A percentile compares a stretch with the other conserved stretches of the same genome.
These are phyloP conservation scores for Avena atlantica DNA, from an alignment of 176 grass and related monocot species.

Conservation along the genomic window DNA sequence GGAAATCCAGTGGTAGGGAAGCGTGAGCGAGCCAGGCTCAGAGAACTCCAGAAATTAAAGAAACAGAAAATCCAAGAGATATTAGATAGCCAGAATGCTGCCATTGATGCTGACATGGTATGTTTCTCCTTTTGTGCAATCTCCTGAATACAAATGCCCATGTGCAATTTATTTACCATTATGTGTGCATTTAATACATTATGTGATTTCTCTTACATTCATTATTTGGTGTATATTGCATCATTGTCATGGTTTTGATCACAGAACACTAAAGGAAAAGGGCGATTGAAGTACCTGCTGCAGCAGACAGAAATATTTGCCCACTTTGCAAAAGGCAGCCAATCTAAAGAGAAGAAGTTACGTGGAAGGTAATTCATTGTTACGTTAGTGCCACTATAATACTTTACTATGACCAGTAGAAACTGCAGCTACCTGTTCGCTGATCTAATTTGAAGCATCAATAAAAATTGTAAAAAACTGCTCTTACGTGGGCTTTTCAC, in stretches of 20 bases:
- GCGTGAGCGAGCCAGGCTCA: slow-evolving; percentile 74
- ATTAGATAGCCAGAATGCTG: slow-evolving; percentile 77
- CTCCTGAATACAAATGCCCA: not conserved
- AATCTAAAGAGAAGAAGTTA: slow-evolving; percentile 75
- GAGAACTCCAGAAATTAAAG: slow-evolving; percentile 75
- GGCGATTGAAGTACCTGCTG: slow-evolving; percentile 84
- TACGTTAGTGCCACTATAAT: slow-evolving; percentile 17
- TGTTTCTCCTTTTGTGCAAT: slow-evolving; percentile 5
- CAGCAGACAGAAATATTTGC: slow-evolving; percentile 97
- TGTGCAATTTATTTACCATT: not conserved
- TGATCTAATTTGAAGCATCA: slow-evolving; percentile 8
- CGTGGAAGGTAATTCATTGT: slow-evolving; percentile 60
- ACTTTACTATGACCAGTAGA: slow-evolving; percentile 13
- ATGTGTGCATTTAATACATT: not conserved
- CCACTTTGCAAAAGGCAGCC: slow-evolving; percentile 84
- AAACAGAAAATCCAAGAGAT: slow-evolving; percentile 88
- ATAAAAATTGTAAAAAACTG: not conserved
- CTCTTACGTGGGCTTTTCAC: not conserved
- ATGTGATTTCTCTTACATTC: not conserved
- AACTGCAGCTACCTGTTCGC: not conserved
- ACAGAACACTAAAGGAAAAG: slow-evolving; percentile 93
- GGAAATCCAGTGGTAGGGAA: slow-evolving; percentile 61
- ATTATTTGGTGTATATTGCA: not conserved
- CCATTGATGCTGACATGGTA: slow-evolving; percentile 93
- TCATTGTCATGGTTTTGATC: slow-evolving; percentile 18